Evolutionary conservation across 208 protist species (phyloP), one percentile per base, ranked within the genome.

Genomic region (Trypanosoma cruzi): DNA sequence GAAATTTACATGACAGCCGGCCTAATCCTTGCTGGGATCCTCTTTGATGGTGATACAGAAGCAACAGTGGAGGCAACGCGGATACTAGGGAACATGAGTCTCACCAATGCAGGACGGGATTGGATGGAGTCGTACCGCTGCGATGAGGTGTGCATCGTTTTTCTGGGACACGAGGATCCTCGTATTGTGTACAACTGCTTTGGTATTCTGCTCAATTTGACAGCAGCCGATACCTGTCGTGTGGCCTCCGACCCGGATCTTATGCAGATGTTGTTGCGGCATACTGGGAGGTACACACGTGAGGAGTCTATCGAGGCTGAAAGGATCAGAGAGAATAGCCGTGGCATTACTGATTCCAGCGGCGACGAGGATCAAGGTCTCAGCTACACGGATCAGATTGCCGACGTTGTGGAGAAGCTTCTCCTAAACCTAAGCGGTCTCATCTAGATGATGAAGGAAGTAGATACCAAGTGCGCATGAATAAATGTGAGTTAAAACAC

Each of bases 141-240:
- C 59, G 89, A 94, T 72, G 89, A 94, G 76, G 84, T 94, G n/a
- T 59, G 83, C 18, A 75, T 91, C 14, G 58, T 94, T 13, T 92
- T 94, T 64, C 77, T 90, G 36, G 86, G 85, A 1, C 89, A 94
- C 61, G 86, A 92, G 64, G 89, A 94, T 65, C 76, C 88, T 20
- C 86, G 89, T n/a, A 66, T 94, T 42, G 86, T 88, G 50, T 94
- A 92, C 72, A 92, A 92, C 79, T 92, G 84, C 67, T 90, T 87
- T 62, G 89, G 89, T 26, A 68, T 92, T 11, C 40, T 94, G 48
- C 82, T 94, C 4, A 94, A 94, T 73, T 68, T 94, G 29, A 92
- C 82, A 18, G 89, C 89, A 8, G 86, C 81, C 6, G 85, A 80
- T 49, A 67, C 64, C 26, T 94, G 89, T 69, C 86, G 84, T 46